Conservation (phyloP, 176 grass and related monocot species). For the Phoenix roebelenii region DNA sequence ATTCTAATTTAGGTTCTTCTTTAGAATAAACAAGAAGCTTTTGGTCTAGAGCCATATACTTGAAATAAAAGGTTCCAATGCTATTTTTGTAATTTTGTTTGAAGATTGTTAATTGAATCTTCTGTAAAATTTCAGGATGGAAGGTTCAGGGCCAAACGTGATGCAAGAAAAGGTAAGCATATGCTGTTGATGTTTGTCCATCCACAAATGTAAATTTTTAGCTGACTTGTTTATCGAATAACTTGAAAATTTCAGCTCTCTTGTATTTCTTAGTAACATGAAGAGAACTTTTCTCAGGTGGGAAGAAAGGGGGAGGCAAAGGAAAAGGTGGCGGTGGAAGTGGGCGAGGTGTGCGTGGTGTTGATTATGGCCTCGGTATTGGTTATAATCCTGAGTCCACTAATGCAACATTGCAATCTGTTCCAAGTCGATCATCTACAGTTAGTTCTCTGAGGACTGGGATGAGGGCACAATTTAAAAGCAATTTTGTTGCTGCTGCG, state of each 20-base stretch:
- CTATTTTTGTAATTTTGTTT: background rate
- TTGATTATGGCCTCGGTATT: constrained; percentile 95
- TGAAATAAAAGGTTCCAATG: background rate
- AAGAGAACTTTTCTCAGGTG: constrained; percentile 41
- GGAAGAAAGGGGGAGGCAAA: constrained; percentile 66
- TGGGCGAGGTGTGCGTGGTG: constrained; percentile 80
- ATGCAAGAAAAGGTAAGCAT: constrained; percentile 72
- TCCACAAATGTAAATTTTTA: no score
- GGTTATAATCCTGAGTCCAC: constrained; percentile 62
- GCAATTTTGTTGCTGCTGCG: constrained; percentile 73
- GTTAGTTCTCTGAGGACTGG: constrained; percentile 60
- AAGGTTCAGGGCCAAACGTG: constrained; percentile 77
- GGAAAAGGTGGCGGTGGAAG: constrained; percentile 51
- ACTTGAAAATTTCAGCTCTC: background rate
- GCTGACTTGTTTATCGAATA: no score
- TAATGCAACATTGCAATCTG: constrained; percentile 35
- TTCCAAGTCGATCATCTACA: constrained; percentile 37
- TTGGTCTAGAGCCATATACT: background rate
- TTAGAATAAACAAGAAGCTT: no score
- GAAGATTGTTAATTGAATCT: constrained; percentile 15
- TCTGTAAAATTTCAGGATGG: constrained; percentile 57
- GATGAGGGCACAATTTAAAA: constrained; percentile 84
- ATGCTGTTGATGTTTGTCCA: background rate
- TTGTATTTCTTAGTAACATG: constrained; percentile 10
- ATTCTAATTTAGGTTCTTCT: no score